Percentiles rank a stretch among this genome's conserved stretches.
phyloP scores from a whole-genome alignment of 2,329 filamentous ascomycete species.

The Chrysosporium queenslandicum region DNA sequence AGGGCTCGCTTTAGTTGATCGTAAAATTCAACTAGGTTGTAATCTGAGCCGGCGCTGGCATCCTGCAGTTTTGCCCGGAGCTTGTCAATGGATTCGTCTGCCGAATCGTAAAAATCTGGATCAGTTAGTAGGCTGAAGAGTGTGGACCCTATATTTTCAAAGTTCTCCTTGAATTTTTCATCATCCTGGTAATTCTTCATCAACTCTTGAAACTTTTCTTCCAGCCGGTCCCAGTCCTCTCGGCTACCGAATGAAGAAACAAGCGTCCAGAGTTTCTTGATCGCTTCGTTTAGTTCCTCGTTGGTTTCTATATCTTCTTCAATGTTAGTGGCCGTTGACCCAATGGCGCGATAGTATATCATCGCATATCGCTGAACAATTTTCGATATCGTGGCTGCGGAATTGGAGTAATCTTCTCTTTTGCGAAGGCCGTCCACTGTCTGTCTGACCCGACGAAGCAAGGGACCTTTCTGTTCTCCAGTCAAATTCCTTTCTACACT shows the following conservation, averaged over 20 bases:
- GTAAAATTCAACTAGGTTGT: constrained; percentile 64
- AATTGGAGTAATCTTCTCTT: constrained; percentile 73
- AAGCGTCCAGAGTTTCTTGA: constrained; percentile 71
- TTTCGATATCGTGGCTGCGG: constrained; percentile 65
- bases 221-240: constrained; percentile 64
- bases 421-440: constrained; percentile 64
- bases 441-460: constrained; percentile 66
- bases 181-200: constrained; percentile 54
- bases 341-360: constrained; percentile 63
- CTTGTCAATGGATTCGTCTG: constrained; percentile 54
- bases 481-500: constrained; percentile 65
- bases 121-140: constrained; percentile 75
- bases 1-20: constrained; percentile 59
- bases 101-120: constrained; percentile 72
- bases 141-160: constrained; percentile 61
- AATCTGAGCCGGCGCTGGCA: constrained; percentile 52
- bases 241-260: constrained; percentile 68
- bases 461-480: constrained; percentile 60
- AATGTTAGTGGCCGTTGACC: constrained; percentile 55
- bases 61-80: constrained; percentile 47
- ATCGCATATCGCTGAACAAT: constrained; percentile 69
- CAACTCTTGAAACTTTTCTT: constrained; percentile 58
- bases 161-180: constrained; percentile 67
- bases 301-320: constrained; percentile 66
- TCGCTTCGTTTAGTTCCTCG: constrained; percentile 60